phyloP scores from a whole-genome alignment of 768 basidiomycete species.

The Boletus vermiculosoides region DNA sequence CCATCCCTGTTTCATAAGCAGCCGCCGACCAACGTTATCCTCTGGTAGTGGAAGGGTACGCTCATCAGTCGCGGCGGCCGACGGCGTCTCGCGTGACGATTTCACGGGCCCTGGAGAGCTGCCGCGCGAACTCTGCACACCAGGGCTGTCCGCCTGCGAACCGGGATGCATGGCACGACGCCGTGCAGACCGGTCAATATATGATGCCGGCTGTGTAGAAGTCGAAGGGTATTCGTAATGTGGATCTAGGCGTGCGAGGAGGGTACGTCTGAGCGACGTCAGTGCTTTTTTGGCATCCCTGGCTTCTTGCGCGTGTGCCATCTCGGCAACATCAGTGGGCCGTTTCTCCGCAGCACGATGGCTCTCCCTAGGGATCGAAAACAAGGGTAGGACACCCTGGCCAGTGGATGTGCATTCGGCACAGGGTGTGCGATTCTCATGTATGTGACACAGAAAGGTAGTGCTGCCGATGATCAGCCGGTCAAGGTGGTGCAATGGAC shows the following conservation, averaged over 20 bases:
- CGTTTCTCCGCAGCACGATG: constrained; percentile 23
- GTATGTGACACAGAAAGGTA: constrained; percentile 68
- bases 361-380: constrained; percentile 22
- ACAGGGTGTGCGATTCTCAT: constrained; percentile 61
- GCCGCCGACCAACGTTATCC: constrained; percentile 63
- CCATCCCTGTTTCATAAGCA: constrained; percentile 79
- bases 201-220: constrained; percentile 29
- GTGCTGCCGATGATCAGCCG: constrained; percentile 67
- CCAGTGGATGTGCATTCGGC: constrained; percentile 53
- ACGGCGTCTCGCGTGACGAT: constrained; percentile 19
- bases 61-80: constrained; percentile 16
- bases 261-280: constrained; percentile 57
- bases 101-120: constrained; percentile 17
- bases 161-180: constrained; percentile 59
- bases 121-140: constrained; percentile 34
- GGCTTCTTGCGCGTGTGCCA: constrained; percentile 18
- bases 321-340: constrained; percentile 12
- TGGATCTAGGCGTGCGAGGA: constrained; percentile 52
- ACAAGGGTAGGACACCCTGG: constrained; percentile 60
- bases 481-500: constrained; percentile 62
- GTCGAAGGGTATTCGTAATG: constrained; percentile 14
- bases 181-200: constrained; percentile 70
- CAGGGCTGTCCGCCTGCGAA: constrained; percentile 53
- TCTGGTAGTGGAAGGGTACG: constrained; percentile 45
- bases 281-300: constrained; percentile 66